A percentile compares a stretch with the other conserved stretches of the same genome.
Evolutionary conservation across 108 stramenopile genomes (phyloP).

Genomic region (Stephanodiscus triporus): DNA sequence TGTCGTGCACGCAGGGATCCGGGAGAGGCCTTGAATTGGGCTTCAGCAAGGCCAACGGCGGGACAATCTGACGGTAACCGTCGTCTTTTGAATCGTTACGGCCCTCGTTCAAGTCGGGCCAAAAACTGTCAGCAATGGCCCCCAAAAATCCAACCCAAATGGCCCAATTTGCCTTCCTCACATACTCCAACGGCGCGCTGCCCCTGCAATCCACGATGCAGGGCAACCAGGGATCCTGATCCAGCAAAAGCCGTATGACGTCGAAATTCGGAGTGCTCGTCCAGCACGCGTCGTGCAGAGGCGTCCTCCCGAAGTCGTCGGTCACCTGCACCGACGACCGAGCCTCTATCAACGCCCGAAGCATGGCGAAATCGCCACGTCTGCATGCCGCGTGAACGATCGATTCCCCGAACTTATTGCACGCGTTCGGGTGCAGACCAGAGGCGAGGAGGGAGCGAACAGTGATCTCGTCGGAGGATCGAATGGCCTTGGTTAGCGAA

Average conservation of each 20-base stretch:
- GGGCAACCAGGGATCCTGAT: constrained; percentile 53
- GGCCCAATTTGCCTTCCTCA: constrained; percentile 53
- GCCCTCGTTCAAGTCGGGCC: constrained; percentile 17
- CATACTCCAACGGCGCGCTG: constrained; percentile 60
- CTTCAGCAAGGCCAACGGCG: constrained; percentile 2
- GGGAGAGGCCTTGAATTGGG: constrained; percentile 7
- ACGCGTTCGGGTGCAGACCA: constrained; percentile 83
- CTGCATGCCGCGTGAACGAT: constrained; percentile 83
- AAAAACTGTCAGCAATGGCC: constrained; percentile 30
- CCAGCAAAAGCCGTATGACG: constrained; percentile 54
- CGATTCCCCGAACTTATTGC: constrained; percentile 89
- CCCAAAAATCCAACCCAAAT: constrained; percentile 54
- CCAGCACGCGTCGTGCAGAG: constrained; percentile 89
- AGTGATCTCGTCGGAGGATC: constrained; percentile 57
- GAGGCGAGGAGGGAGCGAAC: constrained; percentile 57
- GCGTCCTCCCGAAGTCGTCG: constrained; percentile 86
- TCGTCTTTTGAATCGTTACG: background rate
- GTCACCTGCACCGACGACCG: constrained; percentile 59
- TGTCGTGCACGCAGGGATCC: background rate
- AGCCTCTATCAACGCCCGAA: constrained; percentile 60
- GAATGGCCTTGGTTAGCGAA: constrained; percentile 73
- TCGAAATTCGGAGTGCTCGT: constrained; percentile 65
- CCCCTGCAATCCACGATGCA: constrained; percentile 53
- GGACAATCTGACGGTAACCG: background rate
- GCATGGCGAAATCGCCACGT: constrained; percentile 57